Evolutionary conservation across 306 rosid species (phyloP), one percentile per base, ranked within the genome.

Genomic region (Acacia melanoxylon): DNA sequence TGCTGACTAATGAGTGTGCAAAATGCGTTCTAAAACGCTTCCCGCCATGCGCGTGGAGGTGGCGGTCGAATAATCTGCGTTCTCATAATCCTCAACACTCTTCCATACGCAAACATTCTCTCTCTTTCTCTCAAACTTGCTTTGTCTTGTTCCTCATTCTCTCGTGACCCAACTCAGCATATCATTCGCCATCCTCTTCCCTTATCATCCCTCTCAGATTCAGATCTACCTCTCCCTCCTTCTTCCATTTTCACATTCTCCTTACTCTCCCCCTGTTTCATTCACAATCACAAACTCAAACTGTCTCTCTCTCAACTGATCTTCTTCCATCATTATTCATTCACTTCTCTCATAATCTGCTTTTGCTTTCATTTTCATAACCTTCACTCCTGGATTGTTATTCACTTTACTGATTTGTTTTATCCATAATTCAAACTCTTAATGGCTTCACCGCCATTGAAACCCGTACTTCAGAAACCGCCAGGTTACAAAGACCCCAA

Each of bases 381-480:
- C 12, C 29, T 10, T 56, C 0, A 17, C 41, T 31, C 5, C 22
- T 42, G 42, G 40, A 37, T 33, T 40, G 2, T 20, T 11, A 37
- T 10, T 41, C 31, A 20, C 24, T 68, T 10, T 11, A 41, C 44
- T 68, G 31, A 68, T 68, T 68, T 68, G 5, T 46, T n/a, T 41
- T n/a, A 31, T 40, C 9, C 29, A 41, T n/a, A 10, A 42, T 15
- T 19, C 10, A 5, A 20, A 20, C 33, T 42, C 54, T 44, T 62
- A 62, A 92, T 91, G 98, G 79, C 85, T 10, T 80, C 81, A 40
- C 61, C 76, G 66, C 76, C 90, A 19, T 74, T 1, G 13, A 88
- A 82, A 29, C 94, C 91, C 1, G 68, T 59, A 1, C 90, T 95
- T 65, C 89, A 89, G 83, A 93, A 89, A 67, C 99, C 99, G 10